Conservation (phyloP, 441 rosid species). For the Gossypium trilobum region DNA sequence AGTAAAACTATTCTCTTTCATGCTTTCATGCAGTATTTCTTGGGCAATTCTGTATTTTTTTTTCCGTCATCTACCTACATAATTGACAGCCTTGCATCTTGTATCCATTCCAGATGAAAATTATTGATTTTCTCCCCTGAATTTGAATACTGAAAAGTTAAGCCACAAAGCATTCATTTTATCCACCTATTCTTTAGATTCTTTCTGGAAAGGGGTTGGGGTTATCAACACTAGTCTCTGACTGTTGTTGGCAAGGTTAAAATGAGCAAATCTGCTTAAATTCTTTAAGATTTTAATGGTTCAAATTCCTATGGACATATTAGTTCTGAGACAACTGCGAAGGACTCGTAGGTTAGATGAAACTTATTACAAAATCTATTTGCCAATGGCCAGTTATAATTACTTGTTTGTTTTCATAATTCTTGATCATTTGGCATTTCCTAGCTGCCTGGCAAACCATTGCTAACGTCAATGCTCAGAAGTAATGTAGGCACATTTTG, state of each 20-base stretch:
- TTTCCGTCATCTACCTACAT: neutral
- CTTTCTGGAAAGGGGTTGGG: too few relatives aligned
- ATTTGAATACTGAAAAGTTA: neutral
- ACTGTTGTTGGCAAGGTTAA: too few relatives aligned
- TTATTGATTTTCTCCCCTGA: neutral
- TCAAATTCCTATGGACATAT: too few relatives aligned
- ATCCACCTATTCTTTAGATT: too few relatives aligned
- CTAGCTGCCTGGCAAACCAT: conserved; percentile 1
- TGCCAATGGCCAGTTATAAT: too few relatives aligned
- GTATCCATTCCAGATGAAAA: neutral
- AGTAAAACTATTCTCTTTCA: neutral
- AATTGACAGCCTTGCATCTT: neutral
- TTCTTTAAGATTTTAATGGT: too few relatives aligned
- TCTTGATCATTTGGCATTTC: neutral
- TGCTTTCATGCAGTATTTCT: neutral
- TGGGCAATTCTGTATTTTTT: neutral
- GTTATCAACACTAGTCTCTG: too few relatives aligned
- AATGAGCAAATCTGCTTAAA: too few relatives aligned
- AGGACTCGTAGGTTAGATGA: too few relatives aligned
- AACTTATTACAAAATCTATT: too few relatives aligned
- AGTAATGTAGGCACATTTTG: neutral
- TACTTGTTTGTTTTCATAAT: neutral
- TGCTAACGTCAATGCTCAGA: neutral
- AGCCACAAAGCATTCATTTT: neutral
- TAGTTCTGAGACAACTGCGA: too few relatives aligned